These are phyloP conservation scores for Diaporthe batatas DNA, from an alignment of 2,329 filamentous ascomycete genomes.

Conservation along the genomic window DNA sequence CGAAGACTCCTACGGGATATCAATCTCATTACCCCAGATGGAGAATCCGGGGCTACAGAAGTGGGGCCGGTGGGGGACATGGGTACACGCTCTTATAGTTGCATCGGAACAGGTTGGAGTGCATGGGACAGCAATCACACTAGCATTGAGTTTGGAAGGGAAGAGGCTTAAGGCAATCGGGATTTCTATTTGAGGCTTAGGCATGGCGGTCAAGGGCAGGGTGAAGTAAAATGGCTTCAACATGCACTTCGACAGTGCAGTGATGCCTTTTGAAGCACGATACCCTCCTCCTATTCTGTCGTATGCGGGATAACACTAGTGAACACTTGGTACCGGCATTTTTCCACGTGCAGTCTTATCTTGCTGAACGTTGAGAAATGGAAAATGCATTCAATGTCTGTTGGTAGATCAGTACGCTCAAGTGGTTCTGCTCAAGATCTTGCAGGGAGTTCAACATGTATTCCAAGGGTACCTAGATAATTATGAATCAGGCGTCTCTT, in stretches of 20 bases:
- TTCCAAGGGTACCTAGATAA: neutral
- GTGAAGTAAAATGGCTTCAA: slow-evolving; percentile 3
- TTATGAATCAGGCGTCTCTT: neutral
- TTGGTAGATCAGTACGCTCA: neutral
- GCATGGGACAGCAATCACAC: slow-evolving; percentile 15
- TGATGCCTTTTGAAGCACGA: neutral
- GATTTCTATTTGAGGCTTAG: neutral
- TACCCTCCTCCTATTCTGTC: neutral
- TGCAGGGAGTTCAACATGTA: neutral
- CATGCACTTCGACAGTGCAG: neutral
- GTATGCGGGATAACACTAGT: neutral
- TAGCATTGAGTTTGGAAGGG: slow-evolving; percentile 13
- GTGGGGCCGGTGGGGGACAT: slow-evolving; percentile 30
- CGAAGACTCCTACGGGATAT: slow-evolving; percentile 13
- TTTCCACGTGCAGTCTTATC: neutral
- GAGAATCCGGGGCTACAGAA: slow-evolving; percentile 13
- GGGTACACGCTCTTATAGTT: slow-evolving; percentile 16
- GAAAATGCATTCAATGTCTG: neutral
- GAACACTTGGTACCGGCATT: neutral
- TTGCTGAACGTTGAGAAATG: neutral
- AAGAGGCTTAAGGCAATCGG: neutral
- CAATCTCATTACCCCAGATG: slow-evolving; percentile 28
- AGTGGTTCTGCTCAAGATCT: neutral
- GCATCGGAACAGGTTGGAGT: slow-evolving; percentile 2
- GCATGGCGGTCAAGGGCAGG: slow-evolving; percentile 2